These are phyloP conservation scores for Aureobasidium zeae DNA, from an alignment of 2,329 filamentous ascomycete species.

Conservation along the genomic window DNA sequence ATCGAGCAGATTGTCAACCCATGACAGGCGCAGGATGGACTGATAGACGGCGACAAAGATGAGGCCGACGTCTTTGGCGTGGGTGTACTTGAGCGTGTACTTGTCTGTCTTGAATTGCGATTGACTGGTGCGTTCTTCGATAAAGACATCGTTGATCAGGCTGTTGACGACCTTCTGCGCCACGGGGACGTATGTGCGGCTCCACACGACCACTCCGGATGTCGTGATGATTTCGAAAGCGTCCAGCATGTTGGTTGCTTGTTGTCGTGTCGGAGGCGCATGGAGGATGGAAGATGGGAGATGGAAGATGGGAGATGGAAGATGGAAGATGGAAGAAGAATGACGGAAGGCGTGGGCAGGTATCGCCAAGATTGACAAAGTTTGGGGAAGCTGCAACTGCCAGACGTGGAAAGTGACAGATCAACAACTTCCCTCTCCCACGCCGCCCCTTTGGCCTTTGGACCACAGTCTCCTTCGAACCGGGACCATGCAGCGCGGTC, in stretches of 20 bases:
- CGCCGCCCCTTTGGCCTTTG: no score
- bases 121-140: constrained; percentile 73
- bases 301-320: not conserved
- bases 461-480: no score
- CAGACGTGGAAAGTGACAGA: not conserved
- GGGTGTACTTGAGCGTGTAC: constrained; percentile 89
- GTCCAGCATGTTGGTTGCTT: constrained; percentile 63
- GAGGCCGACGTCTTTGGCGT: constrained; percentile 81
- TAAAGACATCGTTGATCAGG: constrained; percentile 94
- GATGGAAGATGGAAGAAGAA: not conserved
- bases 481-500: constrained; percentile 69
- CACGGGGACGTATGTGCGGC: constrained; percentile 70
- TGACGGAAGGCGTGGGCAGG: not conserved
- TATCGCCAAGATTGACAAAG: constrained; percentile 1
- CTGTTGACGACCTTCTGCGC: constrained; percentile 80
- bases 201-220: constrained; percentile 95
- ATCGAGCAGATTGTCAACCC: constrained; percentile 94
- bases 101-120: constrained; percentile 79
- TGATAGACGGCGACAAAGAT: constrained; percentile 98
- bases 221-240: constrained; percentile 94
- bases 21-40: constrained; percentile 85
- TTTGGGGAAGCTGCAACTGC: not conserved
- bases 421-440: not conserved
- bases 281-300: not conserved
- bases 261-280: not conserved